Evolutionary conservation across 768 basidiomycete genomes (phyloP), one percentile per base, ranked within the genome.

Genomic region (Panaeolus cyanescens): DNA sequence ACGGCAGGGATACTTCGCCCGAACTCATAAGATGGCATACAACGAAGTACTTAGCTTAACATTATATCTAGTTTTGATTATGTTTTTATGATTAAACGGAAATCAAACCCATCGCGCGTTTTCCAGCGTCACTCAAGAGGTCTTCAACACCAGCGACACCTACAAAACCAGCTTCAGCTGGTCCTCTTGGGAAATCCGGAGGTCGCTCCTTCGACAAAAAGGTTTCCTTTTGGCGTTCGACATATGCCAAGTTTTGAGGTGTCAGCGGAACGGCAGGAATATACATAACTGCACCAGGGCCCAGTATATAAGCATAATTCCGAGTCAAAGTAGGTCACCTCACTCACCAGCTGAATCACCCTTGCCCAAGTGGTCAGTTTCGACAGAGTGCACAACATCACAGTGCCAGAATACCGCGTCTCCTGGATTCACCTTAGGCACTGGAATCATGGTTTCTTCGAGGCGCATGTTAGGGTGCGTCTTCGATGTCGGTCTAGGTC

Each of bases 371-470:
- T 90, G 87, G 59, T 84, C 79, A 40, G 64, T 56, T 65, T 84
- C 83, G 25, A 84, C 83, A 1, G 81, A 71, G 64, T 84, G 83
- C 6, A 83, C 71, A 28, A 81, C 79, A 68, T 84, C 83, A 59
- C 86, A 88, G 65, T 90, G 89, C 89, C 91, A 92, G 73, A 89
- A 91, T 3, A 91, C 88, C 66, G 88, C 85, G 68, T 93, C 91
- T 1, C 92, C 92, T 0, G 91, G 90, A 56, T 80, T 77, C 5
- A 93, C 91, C 62, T 79, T 83, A 1, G 91, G 91, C 8, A 90
- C 78, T 2, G 87, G 85, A 28, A 84, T 84, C 89, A 93, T 91
- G 1, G 85, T 86, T 53, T 82, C 73, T 0, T 81, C 79, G 1
- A 92, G 79, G 60, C 78, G 76, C 58, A 93, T 75, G 70, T 93